phyloP scores from a whole-genome alignment of 2,329 filamentous ascomycete genomes.

The Ophiostoma perfectum region DNA sequence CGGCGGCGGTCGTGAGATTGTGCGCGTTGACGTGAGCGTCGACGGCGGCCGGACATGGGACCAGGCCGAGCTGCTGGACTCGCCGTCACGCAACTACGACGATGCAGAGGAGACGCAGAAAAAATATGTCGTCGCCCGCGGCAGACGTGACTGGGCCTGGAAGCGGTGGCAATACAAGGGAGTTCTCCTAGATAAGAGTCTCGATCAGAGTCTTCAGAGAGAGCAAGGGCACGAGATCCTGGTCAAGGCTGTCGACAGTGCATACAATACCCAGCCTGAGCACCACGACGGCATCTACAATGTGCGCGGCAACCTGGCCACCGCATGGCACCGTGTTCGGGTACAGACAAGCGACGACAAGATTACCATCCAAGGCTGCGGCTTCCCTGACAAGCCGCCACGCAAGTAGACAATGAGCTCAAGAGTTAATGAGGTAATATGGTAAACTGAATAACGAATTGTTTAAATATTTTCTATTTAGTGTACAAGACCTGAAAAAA shows the following conservation, averaged over 20 bases:
- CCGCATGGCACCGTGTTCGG: slow-evolving; percentile 59
- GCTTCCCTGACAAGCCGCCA: slow-evolving; percentile 17
- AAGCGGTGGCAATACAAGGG: slow-evolving; percentile 55
- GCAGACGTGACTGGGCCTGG: slow-evolving; percentile 54
- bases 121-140: slow-evolving; percentile 25
- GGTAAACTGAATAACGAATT: background rate
- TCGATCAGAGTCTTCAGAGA: background rate
- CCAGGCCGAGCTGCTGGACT: slow-evolving; percentile 54
- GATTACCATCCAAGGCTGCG: slow-evolving; percentile 24
- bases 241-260: slow-evolving; percentile 61
- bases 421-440: background rate
- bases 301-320: slow-evolving; percentile 58
- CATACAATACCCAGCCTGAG: slow-evolving; percentile 63
- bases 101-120: background rate
- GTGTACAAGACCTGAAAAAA: background rate
- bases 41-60: slow-evolving; percentile 61
- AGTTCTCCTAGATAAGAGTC: slow-evolving; percentile 31
- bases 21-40: slow-evolving; percentile 61
- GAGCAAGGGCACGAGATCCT: slow-evolving; percentile 42
- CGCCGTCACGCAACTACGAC: slow-evolving; percentile 29
- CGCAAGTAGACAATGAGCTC: no score
- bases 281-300: slow-evolving; percentile 57
- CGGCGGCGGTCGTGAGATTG: slow-evolving; percentile 59
- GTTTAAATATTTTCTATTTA: background rate
- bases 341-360: slow-evolving; percentile 28